Evolutionary conservation across 2,329 filamentous ascomycete species (phyloP), one percentile per base, ranked within the genome.

Genomic region (Ascochyta clinopodiicola): DNA sequence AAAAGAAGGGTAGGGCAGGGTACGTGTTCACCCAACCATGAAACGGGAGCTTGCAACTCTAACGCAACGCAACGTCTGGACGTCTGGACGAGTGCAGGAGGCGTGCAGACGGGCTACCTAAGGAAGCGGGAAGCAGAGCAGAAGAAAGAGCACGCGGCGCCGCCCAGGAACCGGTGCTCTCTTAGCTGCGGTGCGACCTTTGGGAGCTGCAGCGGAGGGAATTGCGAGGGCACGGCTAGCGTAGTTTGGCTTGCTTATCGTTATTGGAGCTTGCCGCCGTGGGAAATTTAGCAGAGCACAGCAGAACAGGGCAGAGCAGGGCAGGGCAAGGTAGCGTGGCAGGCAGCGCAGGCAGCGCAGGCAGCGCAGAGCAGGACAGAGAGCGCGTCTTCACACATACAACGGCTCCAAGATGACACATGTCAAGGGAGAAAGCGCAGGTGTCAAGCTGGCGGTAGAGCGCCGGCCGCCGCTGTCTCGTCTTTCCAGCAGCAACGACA

Each of bases 161-260:
- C 25, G 48, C 48, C 44, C 40, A 55, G 45, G 45, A 55, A 55
- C 27, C 44, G 21, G 45, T 45, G 44, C 39, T 22, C 34, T 54
- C 44, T 38, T 43, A 44, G 52, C 47, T 31, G 29, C 29, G 29
- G 29, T 31, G 12, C 27, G 35, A 36, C 52, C 40, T 43, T 15
- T 29, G 32, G 10, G 43, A 35, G 39, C 37, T 21, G 24, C 48
- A 19, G 35, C 42, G 42, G 44, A 22, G 6, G 31, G 10, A 51
- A 51, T 51, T 22, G 31, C 24, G 49, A 34, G 35, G 15, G 27
- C 31, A 22, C 27, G 24, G 21, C 36, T 50, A 50, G 53, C 53
- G 43, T 17, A 24, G 22, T 19, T 15, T 12, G 38, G 39, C 22
- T 6, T 24, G 29, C 52, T 43, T 50, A 50, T 56, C 42, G 38